Base-by-base conservation (phyloP, 768 basidiomycete species). In the Mycena filopes region DNA sequence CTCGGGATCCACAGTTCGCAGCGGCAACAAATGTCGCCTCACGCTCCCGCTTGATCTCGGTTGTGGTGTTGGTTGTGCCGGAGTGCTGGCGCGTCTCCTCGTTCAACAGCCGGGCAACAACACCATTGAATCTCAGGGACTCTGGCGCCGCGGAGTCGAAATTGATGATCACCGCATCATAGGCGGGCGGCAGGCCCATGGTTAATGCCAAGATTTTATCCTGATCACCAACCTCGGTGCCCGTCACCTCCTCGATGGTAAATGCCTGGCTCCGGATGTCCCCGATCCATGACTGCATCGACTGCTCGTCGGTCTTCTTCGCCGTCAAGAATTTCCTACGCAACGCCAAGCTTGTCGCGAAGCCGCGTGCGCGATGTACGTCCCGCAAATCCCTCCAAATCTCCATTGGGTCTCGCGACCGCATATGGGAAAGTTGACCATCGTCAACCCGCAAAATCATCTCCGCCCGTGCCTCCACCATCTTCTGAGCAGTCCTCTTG, bases 31-130 rank as follows among this genome's bases (percentile, higher is more conserved):
- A n/a, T n/a, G n/a, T n/a, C n/a, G n/a, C n/a, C n/a, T n/a, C n/a
- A n/a, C n/a, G n/a, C n/a, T n/a, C n/a, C n/a, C n/a, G n/a, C n/a
- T n/a, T n/a, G n/a, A n/a, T n/a, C n/a, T n/a, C n/a, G n/a, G n/a
- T n/a, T n/a, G n/a, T n/a, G n/a, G n/a, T n/a, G n/a, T n/a, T n/a
- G n/a, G n/a, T n/a, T n/a, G 43, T 21, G 28, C 65, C n/a, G 25
- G 46, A 47, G 13, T 5, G 25, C 25, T 70, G 72, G 38, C 65
- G 72, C 11, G 58, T 66, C 60, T 80, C 76, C 46, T 79, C 74
- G 48, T 80, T 78, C n/a, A 80, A 63, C 10, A 80, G 51, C 12
- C 73, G 69, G 6, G 69, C 54, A 25, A 78, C 69, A 47, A 78
- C 75, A 49, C 70, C 51, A 2, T 76, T 57, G 43, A 79, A 55